Evolutionary conservation across 441 rosid genomes (phyloP).

Genomic region (Raphanus hybrid): DNA sequence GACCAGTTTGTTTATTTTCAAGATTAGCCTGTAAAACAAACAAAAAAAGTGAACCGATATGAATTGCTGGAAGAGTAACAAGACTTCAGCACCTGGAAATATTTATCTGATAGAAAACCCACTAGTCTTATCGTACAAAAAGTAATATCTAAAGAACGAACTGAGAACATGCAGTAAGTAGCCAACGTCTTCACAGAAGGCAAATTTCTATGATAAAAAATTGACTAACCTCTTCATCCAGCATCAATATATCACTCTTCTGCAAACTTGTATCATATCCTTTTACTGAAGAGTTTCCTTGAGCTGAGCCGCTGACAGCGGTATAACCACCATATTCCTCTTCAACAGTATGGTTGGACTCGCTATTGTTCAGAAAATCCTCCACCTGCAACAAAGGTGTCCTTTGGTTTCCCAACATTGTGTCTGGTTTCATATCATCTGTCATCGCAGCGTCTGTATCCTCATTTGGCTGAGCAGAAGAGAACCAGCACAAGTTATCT

Average conservation of each 20-base stretch:
- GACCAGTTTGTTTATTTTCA: constrained; percentile 51
- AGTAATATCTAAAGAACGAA: constrained; percentile 7
- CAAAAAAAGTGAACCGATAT: constrained; percentile 14
- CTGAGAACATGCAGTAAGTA: background rate
- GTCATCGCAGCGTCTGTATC: constrained; percentile 56
- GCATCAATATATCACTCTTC: constrained; percentile 49
- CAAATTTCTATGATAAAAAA: background rate
- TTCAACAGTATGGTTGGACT: constrained; percentile 43
- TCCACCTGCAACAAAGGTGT: constrained; percentile 47
- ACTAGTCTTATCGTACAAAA: background rate
- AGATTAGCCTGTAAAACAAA: constrained; percentile 48
- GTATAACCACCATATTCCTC: constrained; percentile 40
- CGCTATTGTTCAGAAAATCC: constrained; percentile 46
- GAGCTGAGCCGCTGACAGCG: constrained; percentile 39
- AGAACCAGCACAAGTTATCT: constrained; percentile 77
- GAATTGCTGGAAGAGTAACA: constrained; percentile 15
- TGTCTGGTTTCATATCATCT: constrained; percentile 51
- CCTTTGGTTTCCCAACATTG: constrained; percentile 47
- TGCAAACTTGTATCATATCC: constrained; percentile 49
- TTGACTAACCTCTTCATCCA: constrained; percentile 58
- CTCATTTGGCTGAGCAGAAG: constrained; percentile 58
- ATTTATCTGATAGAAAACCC: background rate
- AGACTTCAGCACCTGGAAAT: background rate
- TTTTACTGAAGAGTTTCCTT: constrained; percentile 43
- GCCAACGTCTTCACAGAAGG: constrained; percentile 26